Conservation (phyloP, 139 green algal genomes). For the Choricystis sp. region DNA sequence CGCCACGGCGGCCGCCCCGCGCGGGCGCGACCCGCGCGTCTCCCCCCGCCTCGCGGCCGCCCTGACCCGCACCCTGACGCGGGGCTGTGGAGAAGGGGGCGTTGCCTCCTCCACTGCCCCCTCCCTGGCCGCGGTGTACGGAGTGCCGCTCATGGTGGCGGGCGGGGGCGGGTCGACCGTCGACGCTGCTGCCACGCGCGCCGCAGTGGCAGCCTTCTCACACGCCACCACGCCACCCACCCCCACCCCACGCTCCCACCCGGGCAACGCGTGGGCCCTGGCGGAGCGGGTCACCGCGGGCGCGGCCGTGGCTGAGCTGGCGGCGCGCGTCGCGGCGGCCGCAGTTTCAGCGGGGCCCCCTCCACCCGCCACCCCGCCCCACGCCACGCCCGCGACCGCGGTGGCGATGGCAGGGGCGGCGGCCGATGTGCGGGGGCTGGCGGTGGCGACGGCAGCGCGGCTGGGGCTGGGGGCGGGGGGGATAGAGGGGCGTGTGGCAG, state of each 20-base stretch:
- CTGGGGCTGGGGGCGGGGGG: constrained; percentile 13
- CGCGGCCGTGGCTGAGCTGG: not conserved
- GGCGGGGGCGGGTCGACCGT: no score
- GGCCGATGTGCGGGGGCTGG: constrained; percentile 6
- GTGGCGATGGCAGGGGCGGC: not conserved
- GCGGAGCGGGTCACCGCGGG: not conserved
- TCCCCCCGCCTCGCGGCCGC: not conserved
- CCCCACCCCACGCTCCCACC: not conserved
- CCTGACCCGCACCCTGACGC: not conserved
- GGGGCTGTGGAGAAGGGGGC: no score
- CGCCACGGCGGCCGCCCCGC: no score
- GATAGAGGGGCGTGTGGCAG: constrained; percentile 11
- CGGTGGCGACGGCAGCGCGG: constrained; percentile 8
- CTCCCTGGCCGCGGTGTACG: no score
- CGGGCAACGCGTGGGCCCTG: not conserved
- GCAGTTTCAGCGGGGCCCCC: not conserved
- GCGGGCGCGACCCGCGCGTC: no score
- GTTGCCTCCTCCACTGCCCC: no score
- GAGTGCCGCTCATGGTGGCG: no score
- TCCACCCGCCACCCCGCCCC: not conserved
- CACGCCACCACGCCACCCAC: not conserved
- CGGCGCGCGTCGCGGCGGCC: not conserved
- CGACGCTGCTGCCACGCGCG: not conserved
- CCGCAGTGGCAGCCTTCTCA: not conserved
- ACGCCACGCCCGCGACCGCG: not conserved